These are phyloP conservation scores for Ilyonectria destructans DNA, from an alignment of 2,329 filamentous ascomycete species.

Conservation along the genomic window DNA sequence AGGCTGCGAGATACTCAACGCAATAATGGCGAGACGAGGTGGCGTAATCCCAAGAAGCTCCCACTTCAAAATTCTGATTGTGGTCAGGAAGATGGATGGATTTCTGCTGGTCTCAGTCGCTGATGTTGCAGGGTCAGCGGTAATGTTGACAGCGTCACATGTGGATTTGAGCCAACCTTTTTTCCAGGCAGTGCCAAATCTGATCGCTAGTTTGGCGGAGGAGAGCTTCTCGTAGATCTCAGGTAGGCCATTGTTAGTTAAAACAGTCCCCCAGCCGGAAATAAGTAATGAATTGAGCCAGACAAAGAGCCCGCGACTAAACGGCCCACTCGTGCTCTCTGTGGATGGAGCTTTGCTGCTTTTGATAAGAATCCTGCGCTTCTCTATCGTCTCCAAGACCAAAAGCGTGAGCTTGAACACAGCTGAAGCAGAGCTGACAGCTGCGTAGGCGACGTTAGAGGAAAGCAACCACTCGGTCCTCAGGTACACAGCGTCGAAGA, in stretches of 20 bases:
- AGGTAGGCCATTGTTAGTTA: constrained; percentile 51
- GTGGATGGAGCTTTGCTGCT: constrained; percentile 61
- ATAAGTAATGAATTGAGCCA: constrained; percentile 63
- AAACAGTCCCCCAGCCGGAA: constrained; percentile 60
- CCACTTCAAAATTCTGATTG: constrained; percentile 47
- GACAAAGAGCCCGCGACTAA: constrained; percentile 53
- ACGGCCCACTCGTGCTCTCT: constrained; percentile 64
- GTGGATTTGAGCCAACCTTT: constrained; percentile 32
- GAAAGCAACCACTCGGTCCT: constrained; percentile 54
- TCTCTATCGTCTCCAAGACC: constrained; percentile 52
- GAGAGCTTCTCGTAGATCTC: constrained; percentile 51
- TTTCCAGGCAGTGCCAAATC: constrained; percentile 46
- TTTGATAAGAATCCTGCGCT: constrained; percentile 53
- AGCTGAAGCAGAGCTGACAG: constrained; percentile 43
- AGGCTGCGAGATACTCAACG: constrained; percentile 52
- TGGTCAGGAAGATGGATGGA: constrained; percentile 49
- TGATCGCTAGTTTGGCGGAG: constrained; percentile 47
- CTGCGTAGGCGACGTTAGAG: constrained; percentile 45
- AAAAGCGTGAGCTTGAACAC: constrained; percentile 48
- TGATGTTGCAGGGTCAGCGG: constrained; percentile 20
- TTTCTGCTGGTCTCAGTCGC: constrained; percentile 38
- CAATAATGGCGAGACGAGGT: constrained; percentile 49
- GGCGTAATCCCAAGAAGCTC: constrained; percentile 52
- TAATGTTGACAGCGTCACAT: too few species aligned
- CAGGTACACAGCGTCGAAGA: constrained; percentile 53